A percentile compares a stretch with the other conserved stretches of the same genome.
phyloP scores from a whole-genome alignment of 306 rosid species.

The Rubus parviflorus region DNA sequence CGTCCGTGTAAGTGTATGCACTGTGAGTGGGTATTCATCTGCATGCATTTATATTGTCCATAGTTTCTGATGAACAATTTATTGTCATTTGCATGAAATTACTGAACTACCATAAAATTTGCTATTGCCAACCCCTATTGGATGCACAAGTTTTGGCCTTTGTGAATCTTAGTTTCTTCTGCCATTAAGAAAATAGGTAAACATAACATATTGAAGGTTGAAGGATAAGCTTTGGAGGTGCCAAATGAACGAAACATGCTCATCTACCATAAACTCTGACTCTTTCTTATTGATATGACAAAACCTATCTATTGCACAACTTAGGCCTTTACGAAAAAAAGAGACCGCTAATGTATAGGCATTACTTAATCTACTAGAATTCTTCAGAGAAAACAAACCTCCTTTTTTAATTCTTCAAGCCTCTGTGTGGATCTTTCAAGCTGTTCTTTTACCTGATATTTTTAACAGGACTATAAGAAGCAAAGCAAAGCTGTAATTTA shows the following conservation, averaged over 20 bases:
- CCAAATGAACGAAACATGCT: not conserved
- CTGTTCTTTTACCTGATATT: conserved; percentile 57
- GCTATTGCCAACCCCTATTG: conserved; percentile 16
- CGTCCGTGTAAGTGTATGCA: not conserved
- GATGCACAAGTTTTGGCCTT: not conserved
- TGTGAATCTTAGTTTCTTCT: not conserved
- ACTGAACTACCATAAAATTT: not conserved
- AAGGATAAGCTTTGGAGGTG: not conserved
- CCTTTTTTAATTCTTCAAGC: conserved; percentile 60
- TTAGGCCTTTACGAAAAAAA: not conserved
- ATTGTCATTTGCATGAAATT: not conserved
- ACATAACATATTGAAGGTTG: not conserved
- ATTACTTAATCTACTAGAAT: conserved; percentile 17
- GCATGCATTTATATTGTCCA: conserved; percentile 4
- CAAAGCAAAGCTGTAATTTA: not conserved
- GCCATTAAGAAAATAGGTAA: not conserved
- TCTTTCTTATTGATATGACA: conserved; percentile 4
- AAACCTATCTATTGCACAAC: conserved; percentile 7
- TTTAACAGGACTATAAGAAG: conserved; percentile 14
- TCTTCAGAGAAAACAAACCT: conserved; percentile 52
- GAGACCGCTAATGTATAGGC: conserved; percentile 1
- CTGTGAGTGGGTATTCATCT: not conserved
- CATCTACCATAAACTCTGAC: not conserved
- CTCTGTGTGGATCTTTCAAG: conserved; percentile 54
- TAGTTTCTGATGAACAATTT: not conserved